phyloP scores from a whole-genome alignment of 257 asterid genomes.

The Paraleonurus japonicus region DNA sequence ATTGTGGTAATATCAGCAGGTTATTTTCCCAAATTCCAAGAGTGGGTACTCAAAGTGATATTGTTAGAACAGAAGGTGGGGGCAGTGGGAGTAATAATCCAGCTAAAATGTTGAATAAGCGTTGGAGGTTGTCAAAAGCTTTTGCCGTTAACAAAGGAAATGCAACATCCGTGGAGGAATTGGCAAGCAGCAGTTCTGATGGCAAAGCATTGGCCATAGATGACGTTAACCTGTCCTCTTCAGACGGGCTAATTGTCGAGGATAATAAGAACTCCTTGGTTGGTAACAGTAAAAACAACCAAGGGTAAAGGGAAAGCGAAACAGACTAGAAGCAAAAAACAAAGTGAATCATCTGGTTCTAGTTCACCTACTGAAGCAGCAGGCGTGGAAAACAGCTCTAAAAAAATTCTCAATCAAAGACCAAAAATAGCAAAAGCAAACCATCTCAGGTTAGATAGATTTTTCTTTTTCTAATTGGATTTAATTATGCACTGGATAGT shows the following conservation, averaged over 20 bases:
- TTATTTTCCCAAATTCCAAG: conserved; percentile 50
- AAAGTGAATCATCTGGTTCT: conserved; percentile 35
- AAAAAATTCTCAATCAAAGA: conserved; percentile 36
- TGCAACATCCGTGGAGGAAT: conserved; percentile 31
- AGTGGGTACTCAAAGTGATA: conserved; percentile 27
- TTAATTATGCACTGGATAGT: conserved; percentile 24
- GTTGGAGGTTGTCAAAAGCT: conserved; percentile 32
- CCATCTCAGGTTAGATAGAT: conserved; percentile 55
- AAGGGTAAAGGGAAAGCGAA: conserved; percentile 41
- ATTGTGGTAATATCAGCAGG: conserved; percentile 38
- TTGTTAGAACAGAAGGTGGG: conserved; percentile 34
- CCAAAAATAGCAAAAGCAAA: conserved; percentile 30
- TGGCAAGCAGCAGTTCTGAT: conserved; percentile 28
- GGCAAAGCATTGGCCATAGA: conserved; percentile 34
- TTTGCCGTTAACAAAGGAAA: conserved; percentile 41
- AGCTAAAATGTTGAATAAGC: conserved; percentile 33
- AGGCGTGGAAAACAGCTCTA: conserved; percentile 34
- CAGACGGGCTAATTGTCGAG: conserved; percentile 31
- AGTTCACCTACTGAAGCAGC: conserved; percentile 37
- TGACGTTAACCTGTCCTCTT: conserved; percentile 28
- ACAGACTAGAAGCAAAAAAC: conserved; percentile 44
- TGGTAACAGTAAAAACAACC: conserved; percentile 26
- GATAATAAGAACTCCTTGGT: conserved; percentile 26
- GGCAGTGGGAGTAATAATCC: conserved; percentile 27
- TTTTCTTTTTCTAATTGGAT: conserved; percentile 17